Conservation (phyloP, 805 yeast genomes). For the Teunomyces lycoperdinae region DNA sequence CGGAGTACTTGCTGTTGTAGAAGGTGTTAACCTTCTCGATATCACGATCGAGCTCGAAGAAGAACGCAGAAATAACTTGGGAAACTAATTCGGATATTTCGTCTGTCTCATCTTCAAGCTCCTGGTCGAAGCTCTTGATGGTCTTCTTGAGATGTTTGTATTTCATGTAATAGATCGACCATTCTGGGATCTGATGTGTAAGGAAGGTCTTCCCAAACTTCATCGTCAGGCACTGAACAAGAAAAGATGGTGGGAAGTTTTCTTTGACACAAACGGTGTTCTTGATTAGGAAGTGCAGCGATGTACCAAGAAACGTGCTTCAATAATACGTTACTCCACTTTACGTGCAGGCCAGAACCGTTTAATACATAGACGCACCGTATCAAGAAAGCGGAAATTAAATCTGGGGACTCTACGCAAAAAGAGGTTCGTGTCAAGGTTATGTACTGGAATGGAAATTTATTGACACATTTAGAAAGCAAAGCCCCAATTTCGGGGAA, state of each 20-base stretch:
- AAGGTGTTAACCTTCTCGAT: conserved; percentile 79
- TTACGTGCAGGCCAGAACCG: not conserved
- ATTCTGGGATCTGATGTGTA: conserved; percentile 90
- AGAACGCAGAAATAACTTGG: conserved; percentile 59
- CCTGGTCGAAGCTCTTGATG: conserved; percentile 61
- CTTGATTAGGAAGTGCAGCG: conserved; percentile 1
- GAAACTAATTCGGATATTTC: conserved; percentile 17
- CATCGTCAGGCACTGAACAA: conserved; percentile 36
- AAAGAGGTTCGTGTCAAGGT: not conserved
- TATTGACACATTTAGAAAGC: no score
- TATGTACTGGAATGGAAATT: not conserved
- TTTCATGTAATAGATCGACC: conserved; percentile 80
- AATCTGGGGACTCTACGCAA: no score
- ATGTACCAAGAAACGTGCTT: not conserved
- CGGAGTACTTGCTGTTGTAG: conserved; percentile 68
- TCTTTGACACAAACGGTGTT: not conserved
- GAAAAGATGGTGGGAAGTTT: not conserved
- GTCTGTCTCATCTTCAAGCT: conserved; percentile 26
- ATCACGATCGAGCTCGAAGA: conserved; percentile 74
- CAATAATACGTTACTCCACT: not conserved
- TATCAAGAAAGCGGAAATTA: not conserved
- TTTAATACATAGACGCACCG: not conserved
- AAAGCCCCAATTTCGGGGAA: no score
- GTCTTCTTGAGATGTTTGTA: conserved; percentile 80
- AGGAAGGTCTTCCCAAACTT: conserved; percentile 78